Percentiles rank a stretch among this genome's conserved stretches.
phyloP scores from a whole-genome alignment of 805 yeast species.

The Wickerhamomyces bisporus region DNA sequence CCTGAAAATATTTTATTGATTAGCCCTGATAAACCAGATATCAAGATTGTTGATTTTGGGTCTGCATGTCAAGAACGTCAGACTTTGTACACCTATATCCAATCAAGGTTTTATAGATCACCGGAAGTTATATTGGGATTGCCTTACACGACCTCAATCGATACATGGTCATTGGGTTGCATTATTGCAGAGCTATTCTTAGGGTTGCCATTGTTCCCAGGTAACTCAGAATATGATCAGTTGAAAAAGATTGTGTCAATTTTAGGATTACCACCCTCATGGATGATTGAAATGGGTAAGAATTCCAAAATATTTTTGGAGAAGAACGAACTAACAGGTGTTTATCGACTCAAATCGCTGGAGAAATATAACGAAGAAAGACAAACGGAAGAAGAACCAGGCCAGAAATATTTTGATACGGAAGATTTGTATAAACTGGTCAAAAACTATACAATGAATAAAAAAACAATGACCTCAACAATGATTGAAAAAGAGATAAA shows the following conservation, averaged over 20 bases:
- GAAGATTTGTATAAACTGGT: conserved; percentile 67
- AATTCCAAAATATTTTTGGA: conserved; percentile 59
- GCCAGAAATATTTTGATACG: conserved; percentile 75
- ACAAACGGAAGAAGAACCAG: conserved; percentile 62
- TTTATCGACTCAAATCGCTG: conserved; percentile 28
- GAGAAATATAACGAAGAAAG: conserved; percentile 50
- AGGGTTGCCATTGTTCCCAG: conserved; percentile 93
- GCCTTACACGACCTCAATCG: conserved; percentile 89
- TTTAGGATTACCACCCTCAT: conserved; percentile 83
- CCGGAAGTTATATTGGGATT: conserved; percentile 92
- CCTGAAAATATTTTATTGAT: conserved; percentile 90
- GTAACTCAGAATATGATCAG: conserved; percentile 90
- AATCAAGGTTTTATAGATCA: conserved; percentile 87
- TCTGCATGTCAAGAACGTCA: conserved; percentile 91
- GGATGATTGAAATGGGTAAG: conserved; percentile 97
- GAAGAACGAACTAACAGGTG: conserved; percentile 19
- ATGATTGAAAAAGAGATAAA: conserved; percentile 64
- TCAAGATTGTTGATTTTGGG: conserved; percentile 94
- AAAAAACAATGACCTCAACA: conserved; percentile 41
- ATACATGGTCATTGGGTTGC: conserved; percentile 97
- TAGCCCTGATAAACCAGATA: conserved; percentile 59
- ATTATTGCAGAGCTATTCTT: conserved; percentile 84
- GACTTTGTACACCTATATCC: conserved; percentile 86
- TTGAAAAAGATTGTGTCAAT: conserved; percentile 75
- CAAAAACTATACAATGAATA: conserved; percentile 65